Conservation (phyloP, 805 yeast species). For the Starmerella potacharoeniae region DNA sequence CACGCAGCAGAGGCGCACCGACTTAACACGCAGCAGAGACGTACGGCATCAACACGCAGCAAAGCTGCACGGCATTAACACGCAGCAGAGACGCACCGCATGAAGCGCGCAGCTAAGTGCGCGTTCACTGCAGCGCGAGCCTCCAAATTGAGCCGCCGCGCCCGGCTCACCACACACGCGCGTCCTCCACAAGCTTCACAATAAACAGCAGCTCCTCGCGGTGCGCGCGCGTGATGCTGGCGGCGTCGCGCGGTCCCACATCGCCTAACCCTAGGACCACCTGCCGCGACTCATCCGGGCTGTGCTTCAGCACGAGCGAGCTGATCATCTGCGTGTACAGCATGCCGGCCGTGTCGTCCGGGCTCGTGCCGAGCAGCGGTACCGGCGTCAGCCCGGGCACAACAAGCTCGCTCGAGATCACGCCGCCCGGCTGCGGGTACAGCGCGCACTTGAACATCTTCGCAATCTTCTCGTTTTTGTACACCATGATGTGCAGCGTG, state of each 20-base stretch:
- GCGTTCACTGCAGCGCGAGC: too few relatives aligned
- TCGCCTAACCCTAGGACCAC: conserved; percentile 28
- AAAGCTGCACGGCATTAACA: too few relatives aligned
- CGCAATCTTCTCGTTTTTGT: conserved; percentile 25
- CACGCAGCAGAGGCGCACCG: too few relatives aligned
- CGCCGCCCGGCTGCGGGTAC: conserved; percentile 22
- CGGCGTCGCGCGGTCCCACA: conserved; percentile 20
- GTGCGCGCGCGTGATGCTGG: conserved; percentile 20
- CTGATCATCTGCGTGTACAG: conserved; percentile 28
- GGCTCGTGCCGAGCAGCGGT: conserved; percentile 19
- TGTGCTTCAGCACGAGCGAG: conserved; percentile 25
- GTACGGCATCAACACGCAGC: too few relatives aligned
- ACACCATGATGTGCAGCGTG: conserved; percentile 26
- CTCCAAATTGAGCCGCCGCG: too few relatives aligned
- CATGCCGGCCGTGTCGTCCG: conserved; percentile 23
- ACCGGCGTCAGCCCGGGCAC: conserved; percentile 20
- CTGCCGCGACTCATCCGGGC: conserved; percentile 26
- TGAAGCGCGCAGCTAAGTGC: too few relatives aligned
- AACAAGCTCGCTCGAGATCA: conserved; percentile 11
- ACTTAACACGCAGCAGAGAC: too few relatives aligned
- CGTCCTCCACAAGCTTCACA: conserved; percentile 24
- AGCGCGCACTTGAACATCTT: conserved; percentile 23
- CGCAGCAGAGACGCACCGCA: too few relatives aligned
- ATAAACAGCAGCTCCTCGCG: conserved; percentile 26
- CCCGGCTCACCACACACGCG: conserved; percentile 26